These are phyloP conservation scores for Grosmannia huntii DNA, from an alignment of 2,329 filamentous ascomycete species.

Conservation along the genomic window DNA sequence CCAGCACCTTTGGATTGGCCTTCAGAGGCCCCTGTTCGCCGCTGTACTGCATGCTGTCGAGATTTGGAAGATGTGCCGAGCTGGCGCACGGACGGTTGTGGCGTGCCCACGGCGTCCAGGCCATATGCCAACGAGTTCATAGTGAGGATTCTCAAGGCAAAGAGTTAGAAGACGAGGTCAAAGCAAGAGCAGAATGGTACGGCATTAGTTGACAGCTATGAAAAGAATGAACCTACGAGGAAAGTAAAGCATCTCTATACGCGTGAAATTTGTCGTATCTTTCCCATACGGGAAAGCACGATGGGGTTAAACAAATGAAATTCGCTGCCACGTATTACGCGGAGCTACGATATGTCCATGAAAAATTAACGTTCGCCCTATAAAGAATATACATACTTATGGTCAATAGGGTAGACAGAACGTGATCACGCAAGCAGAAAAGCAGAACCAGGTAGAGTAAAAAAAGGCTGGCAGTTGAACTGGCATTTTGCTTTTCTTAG, in stretches of 20 bases:
- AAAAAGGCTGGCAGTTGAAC: not conserved
- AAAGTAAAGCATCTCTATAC: not conserved
- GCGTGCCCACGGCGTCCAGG: not conserved
- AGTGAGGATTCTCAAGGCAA: not conserved
- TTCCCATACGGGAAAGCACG: not conserved
- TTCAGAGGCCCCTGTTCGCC: not conserved
- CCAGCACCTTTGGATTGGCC: not conserved
- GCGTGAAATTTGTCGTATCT: not conserved
- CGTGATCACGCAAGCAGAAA: no score
- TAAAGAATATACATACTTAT: no score
- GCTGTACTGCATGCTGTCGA: not conserved
- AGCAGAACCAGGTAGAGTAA: no score
- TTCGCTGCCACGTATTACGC: no score
- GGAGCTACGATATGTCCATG: no score
- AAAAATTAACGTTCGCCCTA: no score
- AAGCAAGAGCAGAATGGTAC: not conserved
- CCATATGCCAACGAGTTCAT: not conserved
- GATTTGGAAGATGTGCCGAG: not conserved
- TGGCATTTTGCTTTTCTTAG: not conserved
- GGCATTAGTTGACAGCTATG: no score
- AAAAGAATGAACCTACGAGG: no score
- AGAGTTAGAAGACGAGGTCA: not conserved
- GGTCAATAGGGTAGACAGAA: no score
- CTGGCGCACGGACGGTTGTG: not conserved
- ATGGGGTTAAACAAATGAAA: not conserved